Conservation (phyloP, 2,329 filamentous ascomycete species). For the Metarhizium album region DNA sequence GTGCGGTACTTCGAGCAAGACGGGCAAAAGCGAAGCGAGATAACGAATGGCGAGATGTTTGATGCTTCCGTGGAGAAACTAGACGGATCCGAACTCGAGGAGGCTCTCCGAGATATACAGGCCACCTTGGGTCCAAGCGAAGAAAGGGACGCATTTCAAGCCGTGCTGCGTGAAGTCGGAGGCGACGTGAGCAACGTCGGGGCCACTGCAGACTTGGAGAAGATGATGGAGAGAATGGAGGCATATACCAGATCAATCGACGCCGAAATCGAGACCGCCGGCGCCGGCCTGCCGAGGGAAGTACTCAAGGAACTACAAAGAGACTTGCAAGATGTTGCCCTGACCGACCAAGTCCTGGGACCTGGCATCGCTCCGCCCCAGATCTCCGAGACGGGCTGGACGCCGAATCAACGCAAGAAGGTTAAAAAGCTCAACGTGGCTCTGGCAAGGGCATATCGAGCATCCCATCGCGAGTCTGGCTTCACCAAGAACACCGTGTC, state of each 20-base stretch:
- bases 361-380: slow-evolving; percentile 19
- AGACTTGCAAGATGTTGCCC: slow-evolving; percentile 16
- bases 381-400: slow-evolving; percentile 26
- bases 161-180: slow-evolving; percentile 24
- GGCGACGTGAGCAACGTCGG: slow-evolving; percentile 19
- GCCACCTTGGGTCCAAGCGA: slow-evolving; percentile 23
- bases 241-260: slow-evolving; percentile 25
- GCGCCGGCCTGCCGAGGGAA: slow-evolving; percentile 21
- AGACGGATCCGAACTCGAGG: slow-evolving; percentile 25
- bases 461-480: slow-evolving; percentile 17
- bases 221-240: slow-evolving; percentile 22
- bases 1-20: slow-evolving; percentile 41
- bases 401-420: slow-evolving; percentile 27
- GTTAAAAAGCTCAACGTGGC: slow-evolving; percentile 24
- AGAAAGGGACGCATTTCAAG: slow-evolving; percentile 23
- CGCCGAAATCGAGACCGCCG: slow-evolving; percentile 21
- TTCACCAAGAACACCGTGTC: slow-evolving; percentile 25
- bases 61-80: slow-evolving; percentile 24
- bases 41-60: slow-evolving; percentile 30
- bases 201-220: slow-evolving; percentile 24
- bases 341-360: slow-evolving; percentile 14
- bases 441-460: slow-evolving; percentile 18
- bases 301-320: slow-evolving; percentile 21
- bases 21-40: slow-evolving; percentile 23
- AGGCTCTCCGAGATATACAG: slow-evolving; percentile 28